Base-by-base conservation (phyloP, 75 land plant species). In the Isoetes taiwanensis region DNA sequence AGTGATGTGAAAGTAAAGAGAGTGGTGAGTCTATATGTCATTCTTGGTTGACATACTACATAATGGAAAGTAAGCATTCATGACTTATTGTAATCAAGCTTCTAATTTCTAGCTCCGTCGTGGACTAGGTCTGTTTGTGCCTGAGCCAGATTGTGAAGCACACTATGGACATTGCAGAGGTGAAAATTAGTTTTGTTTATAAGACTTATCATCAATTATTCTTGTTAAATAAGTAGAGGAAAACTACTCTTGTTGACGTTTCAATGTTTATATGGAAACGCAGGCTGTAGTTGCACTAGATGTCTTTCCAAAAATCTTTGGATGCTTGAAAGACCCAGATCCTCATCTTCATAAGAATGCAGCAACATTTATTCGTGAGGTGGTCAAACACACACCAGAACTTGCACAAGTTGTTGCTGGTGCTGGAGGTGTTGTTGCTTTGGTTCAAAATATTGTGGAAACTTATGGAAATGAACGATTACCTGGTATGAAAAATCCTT, bases 381-480 rank as follows among this genome's bases (percentile, higher is more conserved):
- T 69, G 3, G 58, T 39, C 52, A 69, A 69, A 32, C 72, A 69
- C 59, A 54, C 66, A 32, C 34, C 59, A 33, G 59, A 62, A 35
- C 72, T 56, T 31, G 66, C 72, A 6, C 59, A 56, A 32, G 28
- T 63, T 14, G 50, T 69, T 41, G 14, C 57, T 2, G 24, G 43
- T n/a, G 30, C 29, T 23, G 72, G 72, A 31, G 66, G 72, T 19
- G 64, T 42, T 10, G 43, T 59, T 1, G 72, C 64, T 9, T 52
- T 69, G 23, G 64, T 69, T 23, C 65, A 69, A 37, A 69, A 69
- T 43, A 39, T 69, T 4, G 30, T 65, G 8, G 65, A 69, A 26
- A 64, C 66, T 28, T 33, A 41, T 29, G 66, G 72, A 27, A 33
- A 39, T 20, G 72, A 69, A 32, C 66, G 72, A 4, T 32, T 69